Base-by-base conservation (phyloP, 1,284 basidiomycete species). In the Leccinum ponderosum region DNA sequence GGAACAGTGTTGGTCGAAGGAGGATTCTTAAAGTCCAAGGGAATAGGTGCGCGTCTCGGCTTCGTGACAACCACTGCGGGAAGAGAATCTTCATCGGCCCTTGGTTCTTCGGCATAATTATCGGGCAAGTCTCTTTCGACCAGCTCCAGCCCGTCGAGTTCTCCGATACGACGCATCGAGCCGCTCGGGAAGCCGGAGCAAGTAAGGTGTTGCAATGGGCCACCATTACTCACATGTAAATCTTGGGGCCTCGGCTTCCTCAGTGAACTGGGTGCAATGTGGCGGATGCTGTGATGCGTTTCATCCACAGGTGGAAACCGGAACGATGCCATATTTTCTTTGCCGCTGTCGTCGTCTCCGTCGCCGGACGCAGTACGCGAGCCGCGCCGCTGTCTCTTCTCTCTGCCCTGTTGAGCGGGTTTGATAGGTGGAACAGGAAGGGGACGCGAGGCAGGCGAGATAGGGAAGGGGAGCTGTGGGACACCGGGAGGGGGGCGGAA, bases 11-110 rank as follows among this genome's bases (percentile, higher is more conserved):
- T 91, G 25, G 78, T 85, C 14, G 87, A 85, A 2, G 86, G 77
- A 29, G 89, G 81, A 66, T 90, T 87, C 69, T 86, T 92, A 77
- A 93, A 93, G 70, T 93, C 90, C 57, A 93, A 78, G 8, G 90
- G 90, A 57, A 93, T 87, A 3, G 91, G 90, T 9, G 90, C 85
- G 53, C 90, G 86, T 72, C 86, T 89, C 17, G 80, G 71, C 70
- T 82, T 86, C 25, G 76, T 67, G 42, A 73, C 67, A 8, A 75
- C 70, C 27, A 77, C 76, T 29, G 74, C 66, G 0, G 77, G 76
- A 52, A 80, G 67, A 57, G 62, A 51, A 20, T 63, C 63, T 9
- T 72, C 75, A 4, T 71, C 73, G 22, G 74, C 68, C 60, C 73
- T 72, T 39, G 65, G 67, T 61, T 75, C 68, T 50, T 58, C 59